A percentile compares a stretch with the other conserved stretches of the same genome.
These are phyloP conservation scores for Corylus avellana DNA, from an alignment of 306 rosid genomes.

Conservation along the genomic window DNA sequence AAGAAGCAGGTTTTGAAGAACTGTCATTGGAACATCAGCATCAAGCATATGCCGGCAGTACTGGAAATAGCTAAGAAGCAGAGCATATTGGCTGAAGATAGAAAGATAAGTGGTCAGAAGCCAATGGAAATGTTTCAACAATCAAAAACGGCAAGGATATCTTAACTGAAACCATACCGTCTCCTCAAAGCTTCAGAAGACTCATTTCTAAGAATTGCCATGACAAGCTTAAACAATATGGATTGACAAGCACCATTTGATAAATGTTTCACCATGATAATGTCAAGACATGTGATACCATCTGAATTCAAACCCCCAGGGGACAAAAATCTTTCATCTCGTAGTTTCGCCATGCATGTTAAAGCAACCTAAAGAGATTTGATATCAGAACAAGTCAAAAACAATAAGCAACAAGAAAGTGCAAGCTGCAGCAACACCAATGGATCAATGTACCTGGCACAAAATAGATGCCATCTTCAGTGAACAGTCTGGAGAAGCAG, in stretches of 20 bases:
- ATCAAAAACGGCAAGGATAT: conserved; percentile 15
- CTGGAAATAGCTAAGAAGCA: conserved; percentile 95
- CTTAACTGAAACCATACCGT: conserved; percentile 54
- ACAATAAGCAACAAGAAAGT: conserved; percentile 13
- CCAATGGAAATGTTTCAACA: conserved; percentile 27
- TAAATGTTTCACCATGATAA: conserved; percentile 78
- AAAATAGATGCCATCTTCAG: conserved; percentile 88
- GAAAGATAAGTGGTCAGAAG: conserved; percentile 43
- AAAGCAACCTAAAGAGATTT: conserved; percentile 68
- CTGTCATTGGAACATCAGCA: conserved; percentile 86
- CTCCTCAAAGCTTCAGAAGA: conserved; percentile 95
- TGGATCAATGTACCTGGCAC: conserved; percentile 61
- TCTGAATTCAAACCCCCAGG: conserved; percentile 81
- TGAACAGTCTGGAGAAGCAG: conserved; percentile 97
- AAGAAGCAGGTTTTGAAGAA: conserved; percentile 76
- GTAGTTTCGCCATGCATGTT: conserved; percentile 95
- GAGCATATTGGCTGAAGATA: conserved; percentile 81
- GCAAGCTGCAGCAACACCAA: conserved; percentile 20
- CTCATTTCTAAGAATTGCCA: conserved; percentile 82
- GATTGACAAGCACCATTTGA: conserved; percentile 93
- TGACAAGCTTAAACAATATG: conserved; percentile 78
- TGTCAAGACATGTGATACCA: conserved; percentile 74
- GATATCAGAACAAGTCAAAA: conserved; percentile 12
- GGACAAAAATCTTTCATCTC: conserved; percentile 86
- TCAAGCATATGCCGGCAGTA: conserved; percentile 87